Base-by-base conservation (phyloP, 2,329 filamentous ascomycete genomes). In the Remersonia thermophila region DNA sequence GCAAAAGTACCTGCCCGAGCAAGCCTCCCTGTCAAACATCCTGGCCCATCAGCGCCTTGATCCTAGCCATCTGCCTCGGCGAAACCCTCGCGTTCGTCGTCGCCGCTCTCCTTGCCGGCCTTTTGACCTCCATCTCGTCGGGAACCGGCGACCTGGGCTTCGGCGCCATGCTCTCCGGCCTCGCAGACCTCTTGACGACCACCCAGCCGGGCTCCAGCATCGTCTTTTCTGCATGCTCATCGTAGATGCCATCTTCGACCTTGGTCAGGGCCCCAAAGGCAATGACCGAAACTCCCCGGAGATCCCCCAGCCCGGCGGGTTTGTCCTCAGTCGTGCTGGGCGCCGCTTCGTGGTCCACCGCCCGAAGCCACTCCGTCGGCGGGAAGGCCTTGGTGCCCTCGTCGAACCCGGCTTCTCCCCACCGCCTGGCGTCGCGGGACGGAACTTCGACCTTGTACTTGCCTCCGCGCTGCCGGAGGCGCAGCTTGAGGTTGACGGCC, bases 401-500 rank as follows among this genome's bases (percentile, higher is more conserved):
- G 10, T 41, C 39, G 11, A 30, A 41, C 3, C 39, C 36, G 2
- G 39, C 27, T 13, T 36, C 33, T 2, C 39, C 39, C 39, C 36
- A 41, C n/a, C n/a, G 30, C 17, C 36, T 34, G 7, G 28, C 10
- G 17, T 41, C 39, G 1, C 23, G 30, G 3, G 39, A 41, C 1
- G 39, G 41, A 0, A 42, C 32, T 13, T 47, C 43, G 13, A 49
- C 29, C n/a, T 23, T 29, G 14, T 42, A 38, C 1, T 28, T 13
- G 4, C 38, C 35, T 1, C 30, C 15, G 1, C 37, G 20, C 7
- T 25, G 35, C 6, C 47, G 27, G 2, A 47, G 37, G 8, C 39
- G 36, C 4, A 49, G 28, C n/a, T 40, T 42, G 8, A 49, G 34
- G 7, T 39, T 29, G 2, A 42, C 29, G 2, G 47, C 47, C 10